These are phyloP conservation scores for Herpetomonas tarakana DNA, from an alignment of 208 protist species.

Conservation along the genomic window DNA sequence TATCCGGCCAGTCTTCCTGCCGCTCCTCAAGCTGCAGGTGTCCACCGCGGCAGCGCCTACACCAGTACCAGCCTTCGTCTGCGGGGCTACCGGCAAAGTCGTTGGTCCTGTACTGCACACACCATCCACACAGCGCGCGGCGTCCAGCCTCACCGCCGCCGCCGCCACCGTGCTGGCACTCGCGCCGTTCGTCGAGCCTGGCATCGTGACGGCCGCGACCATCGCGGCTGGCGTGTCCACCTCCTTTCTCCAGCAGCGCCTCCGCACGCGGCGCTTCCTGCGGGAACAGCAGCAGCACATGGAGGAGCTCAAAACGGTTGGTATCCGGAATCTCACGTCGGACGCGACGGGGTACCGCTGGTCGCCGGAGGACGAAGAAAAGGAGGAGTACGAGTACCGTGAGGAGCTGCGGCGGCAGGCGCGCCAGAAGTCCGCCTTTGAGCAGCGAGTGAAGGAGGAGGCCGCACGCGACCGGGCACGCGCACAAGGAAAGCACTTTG, in stretches of 20 bases:
- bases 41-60: slow-evolving; percentile 50
- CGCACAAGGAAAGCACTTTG: slow-evolving; percentile 41
- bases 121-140: slow-evolving; percentile 15
- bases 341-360: slow-evolving; percentile 83
- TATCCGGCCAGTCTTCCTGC: slow-evolving; percentile 84
- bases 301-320: slow-evolving; percentile 68
- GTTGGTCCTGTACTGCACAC: slow-evolving; percentile 74
- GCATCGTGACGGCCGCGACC: slow-evolving; percentile 53
- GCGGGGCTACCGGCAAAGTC: slow-evolving; percentile 84
- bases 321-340: slow-evolving; percentile 73
- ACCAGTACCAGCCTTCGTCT: slow-evolving; percentile 65
- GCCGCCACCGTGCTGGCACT: slow-evolving; percentile 35
- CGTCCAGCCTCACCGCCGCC: slow-evolving; percentile 23
- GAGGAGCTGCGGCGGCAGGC: slow-evolving; percentile 81
- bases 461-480: slow-evolving; percentile 60
- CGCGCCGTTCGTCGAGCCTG: slow-evolving; percentile 57
- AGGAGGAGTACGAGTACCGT: slow-evolving; percentile 85
- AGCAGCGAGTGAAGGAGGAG: slow-evolving; percentile 87
- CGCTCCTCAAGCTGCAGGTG: slow-evolving; percentile 67
- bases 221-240: slow-evolving; percentile 44
- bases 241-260: slow-evolving; percentile 20
- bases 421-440: slow-evolving; percentile 57
- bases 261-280: slow-evolving; percentile 32
- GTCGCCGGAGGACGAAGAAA: slow-evolving; percentile 79
- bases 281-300: slow-evolving; percentile 45